Evolutionary conservation across 73 alveolate species (phyloP), one percentile per base, ranked within the genome.

Genomic region (Stentor coeruleus): DNA sequence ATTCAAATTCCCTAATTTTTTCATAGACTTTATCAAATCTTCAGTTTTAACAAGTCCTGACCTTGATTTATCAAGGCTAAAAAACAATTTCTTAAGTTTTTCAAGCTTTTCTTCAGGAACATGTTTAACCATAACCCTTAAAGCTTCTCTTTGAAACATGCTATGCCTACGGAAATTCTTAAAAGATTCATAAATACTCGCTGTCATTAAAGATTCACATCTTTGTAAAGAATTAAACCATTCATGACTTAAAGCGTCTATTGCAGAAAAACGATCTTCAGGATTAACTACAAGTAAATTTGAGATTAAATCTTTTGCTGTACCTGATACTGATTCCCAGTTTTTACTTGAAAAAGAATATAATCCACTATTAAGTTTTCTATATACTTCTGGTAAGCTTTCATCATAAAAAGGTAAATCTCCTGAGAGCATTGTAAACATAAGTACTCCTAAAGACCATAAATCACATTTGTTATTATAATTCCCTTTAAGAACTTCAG

Each of bases 381-480:
- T 26, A 37, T 81, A 85, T 75, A 85, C 88, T 33, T 83, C 74
- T 37, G 85, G 84, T 26, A 76, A 42, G 3, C 87, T 81, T 2
- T 87, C 89, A 11, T 66, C 66, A 26, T 36, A 59, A 59, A 89
- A 89, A 6, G 95, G 95, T 14, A 92, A 91, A n/a, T 80, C 58
- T 6, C 95, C 95, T 36, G 86, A 73, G 3, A 89, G 75, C 75
- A 89, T 30, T 15, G 82, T 58, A 49, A 81, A 87, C 40, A 87
- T 40, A 3, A 89, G 74, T 3, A 89, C 88, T 49, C 95, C 95
- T 3, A 58, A 42, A 33, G 90, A 74, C 95, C 95, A 89, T 40
- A 91, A 74, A 87, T 92, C 97, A 49, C 93, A 77, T 58, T 89
- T 82, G 59, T 87, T 86, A 81, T 87, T 87, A 55, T 92, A 92